Evolutionary conservation across 192 early-diverging fungal genomes (phyloP).

Genomic region (Jimgerdemannia lactiflua): DNA sequence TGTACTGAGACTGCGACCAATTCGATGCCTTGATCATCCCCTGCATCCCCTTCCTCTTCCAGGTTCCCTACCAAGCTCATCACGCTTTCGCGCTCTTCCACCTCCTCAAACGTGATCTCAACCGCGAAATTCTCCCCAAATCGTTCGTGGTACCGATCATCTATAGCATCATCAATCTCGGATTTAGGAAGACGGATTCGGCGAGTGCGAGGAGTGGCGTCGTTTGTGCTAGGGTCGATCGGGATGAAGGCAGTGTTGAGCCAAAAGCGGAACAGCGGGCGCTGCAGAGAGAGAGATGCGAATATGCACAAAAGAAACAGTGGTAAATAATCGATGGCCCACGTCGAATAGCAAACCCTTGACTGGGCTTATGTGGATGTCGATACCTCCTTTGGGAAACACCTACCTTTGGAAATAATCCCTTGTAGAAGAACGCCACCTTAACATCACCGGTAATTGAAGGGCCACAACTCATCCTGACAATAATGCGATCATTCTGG

Average conservation of each 20-base stretch:
- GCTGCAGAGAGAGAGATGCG: neutral
- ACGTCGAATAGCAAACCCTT: neutral
- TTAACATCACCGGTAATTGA: neutral
- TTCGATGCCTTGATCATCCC: neutral
- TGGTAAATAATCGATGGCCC: neutral
- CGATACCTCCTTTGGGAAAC: neutral
- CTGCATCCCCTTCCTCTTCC: neutral
- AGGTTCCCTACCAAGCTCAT: neutral
- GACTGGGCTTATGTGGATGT: no score
- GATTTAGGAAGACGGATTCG: conserved; percentile 21
- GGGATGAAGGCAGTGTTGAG: conserved; percentile 44
- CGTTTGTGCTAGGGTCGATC: neutral
- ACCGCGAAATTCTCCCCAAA: conserved; percentile 34
- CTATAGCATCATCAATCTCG: conserved; percentile 37
- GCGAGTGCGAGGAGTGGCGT: neutral
- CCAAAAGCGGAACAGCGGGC: conserved; percentile 39
- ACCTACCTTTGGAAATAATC: neutral
- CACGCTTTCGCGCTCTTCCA: neutral
- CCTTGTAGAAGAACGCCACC: neutral
- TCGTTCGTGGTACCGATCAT: conserved; percentile 25
- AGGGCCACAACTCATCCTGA: neutral
- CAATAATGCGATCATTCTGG: neutral
- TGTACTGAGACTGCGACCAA: no score
- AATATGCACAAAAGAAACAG: neutral
- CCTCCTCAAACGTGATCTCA: conserved; percentile 1